Conservation (phyloP, 2,329 filamentous ascomycete genomes). For the Clonostachys chloroleuca region DNA sequence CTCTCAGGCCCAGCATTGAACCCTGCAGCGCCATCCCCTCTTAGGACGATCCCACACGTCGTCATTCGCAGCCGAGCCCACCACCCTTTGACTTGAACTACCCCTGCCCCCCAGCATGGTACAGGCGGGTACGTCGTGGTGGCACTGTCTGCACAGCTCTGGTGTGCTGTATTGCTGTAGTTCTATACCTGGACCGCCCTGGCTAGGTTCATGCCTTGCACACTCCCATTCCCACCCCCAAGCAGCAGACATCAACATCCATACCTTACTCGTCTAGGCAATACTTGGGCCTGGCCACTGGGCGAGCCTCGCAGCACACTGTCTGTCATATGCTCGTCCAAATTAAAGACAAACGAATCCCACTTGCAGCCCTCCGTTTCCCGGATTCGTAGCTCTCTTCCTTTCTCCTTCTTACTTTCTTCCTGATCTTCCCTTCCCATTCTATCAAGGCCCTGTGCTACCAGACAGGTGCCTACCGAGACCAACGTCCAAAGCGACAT, state of each 20-base stretch:
- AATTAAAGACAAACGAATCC: conserved; percentile 1
- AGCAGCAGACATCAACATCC: neutral
- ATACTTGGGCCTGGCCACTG: neutral
- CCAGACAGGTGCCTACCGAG: too few relatives aligned
- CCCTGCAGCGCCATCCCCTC: conserved; percentile 5
- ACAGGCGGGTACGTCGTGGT: too few relatives aligned
- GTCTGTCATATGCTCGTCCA: neutral
- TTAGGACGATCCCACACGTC: conserved; percentile 5
- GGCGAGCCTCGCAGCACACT: neutral
- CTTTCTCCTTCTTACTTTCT: too few relatives aligned
- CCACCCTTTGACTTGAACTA: too few relatives aligned
- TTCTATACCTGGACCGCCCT: too few relatives aligned
- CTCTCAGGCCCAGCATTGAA: neutral
- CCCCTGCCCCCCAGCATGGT: too few relatives aligned
- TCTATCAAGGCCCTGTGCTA: too few relatives aligned
- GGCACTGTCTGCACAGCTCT: too few relatives aligned
- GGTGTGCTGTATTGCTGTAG: too few relatives aligned
- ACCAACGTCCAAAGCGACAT: too few relatives aligned
- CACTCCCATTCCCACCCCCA: neutral
- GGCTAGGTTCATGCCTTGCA: too few relatives aligned
- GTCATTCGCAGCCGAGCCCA: conserved; percentile 1
- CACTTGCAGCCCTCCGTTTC: neutral
- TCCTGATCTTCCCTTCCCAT: too few relatives aligned
- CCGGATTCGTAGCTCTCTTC: neutral
- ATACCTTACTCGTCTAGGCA: conserved; percentile 4